Base-by-base conservation (phyloP, 148 eudicot genomes). In the Beta vulgaris region DNA sequence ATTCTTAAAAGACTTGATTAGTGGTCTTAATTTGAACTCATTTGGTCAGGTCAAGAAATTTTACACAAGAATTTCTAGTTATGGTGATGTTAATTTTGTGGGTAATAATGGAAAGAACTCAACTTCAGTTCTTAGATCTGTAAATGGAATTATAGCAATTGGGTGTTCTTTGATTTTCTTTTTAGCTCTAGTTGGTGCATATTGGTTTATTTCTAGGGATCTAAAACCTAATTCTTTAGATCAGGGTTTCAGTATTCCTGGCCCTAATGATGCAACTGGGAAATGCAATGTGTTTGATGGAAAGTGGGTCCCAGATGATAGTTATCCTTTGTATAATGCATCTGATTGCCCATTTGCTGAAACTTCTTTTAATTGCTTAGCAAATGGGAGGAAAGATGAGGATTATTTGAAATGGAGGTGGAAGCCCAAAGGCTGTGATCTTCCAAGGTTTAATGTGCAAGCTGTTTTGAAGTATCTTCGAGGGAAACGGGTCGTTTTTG, bases 271-370 rank as follows among this genome's bases (percentile, higher is more conserved):
- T 71, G 76, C 61, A 26, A 43, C 13, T 57, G 78, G 80, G 31
- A 80, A 78, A 23, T 94, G 98, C 74, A 80, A 94, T 89, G 71
- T 87, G 36, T 94, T 85, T 91, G 88, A 90, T 80, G 98, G 98
- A 26, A 88, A 76, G 73, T 94, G 98, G 98, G 86, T 94, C 53
- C 61, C 55, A 28, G 97, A 94, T 82, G 92, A 86, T 61, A 72
- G 73, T 59, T 88, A 89, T 72, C 96, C 96, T 75, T 66, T 91
- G 66, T 94, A 94, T 73, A 86, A 91, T 84, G 89, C 96, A 36
- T 90, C 98, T 25, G 80, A 88, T 31, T 94, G 98, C 68, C 97
- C 97, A 36, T 94, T 94, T 83, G 87, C 78, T 0, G 98, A 94
- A 78, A 70, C 61, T 29, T 95, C 97, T 58, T 94, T 94, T 70